Evolutionary conservation across 1,284 basidiomycete genomes (phyloP), one percentile per base, ranked within the genome.

Genomic region (Tylopilus orsonianus): DNA sequence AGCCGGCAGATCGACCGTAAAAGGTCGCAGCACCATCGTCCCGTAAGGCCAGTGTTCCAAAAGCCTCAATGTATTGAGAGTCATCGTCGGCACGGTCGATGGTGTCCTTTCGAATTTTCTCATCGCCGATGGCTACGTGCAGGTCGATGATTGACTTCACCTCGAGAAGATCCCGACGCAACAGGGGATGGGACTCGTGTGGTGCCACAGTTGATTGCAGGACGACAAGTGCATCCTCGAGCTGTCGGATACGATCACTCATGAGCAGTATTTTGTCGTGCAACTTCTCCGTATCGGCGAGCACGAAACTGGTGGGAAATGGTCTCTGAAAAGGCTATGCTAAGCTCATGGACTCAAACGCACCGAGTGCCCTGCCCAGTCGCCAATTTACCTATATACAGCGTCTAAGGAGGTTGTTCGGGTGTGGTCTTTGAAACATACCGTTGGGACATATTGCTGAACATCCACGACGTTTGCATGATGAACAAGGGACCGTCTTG

Each of bases 291-390:
- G 86, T 89, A 55, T 86, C 84, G 2, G 85, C 85, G n/a, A 88
- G 76, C 32, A 88, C 83, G 59, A 89, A 88, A 44, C 86, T 86
- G 48, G 6, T 16, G 40, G 20, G 4, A 42, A 24, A 14, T 0
- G 1, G 13, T 14, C 20, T 48, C 41, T 54, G 13, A 43, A 39
- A 24, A 29, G 5, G 41, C n/a, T n/a, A 18, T 10, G 2, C 20
- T 8, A 2, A 12, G 8, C 23, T 34, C 37, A 24, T 33, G 18
- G 5, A 16, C 18, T 22, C 30, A 9, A 48, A 26, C 58, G 34
- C 59, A 84, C 83, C 85, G 75, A 39, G 85, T 88, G n/a, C 85
- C 86, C 60, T 87, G 81, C 13, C 85, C 85, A 7, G 83, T 84
- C 8, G 80, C 77, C 35, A 85, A 71, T 57, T 78, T 81, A 16